A percentile compares a stretch with the other conserved stretches of the same genome.
Conservation (phyloP, 1,139 yeast species). For the Candida sp. region DNA sequence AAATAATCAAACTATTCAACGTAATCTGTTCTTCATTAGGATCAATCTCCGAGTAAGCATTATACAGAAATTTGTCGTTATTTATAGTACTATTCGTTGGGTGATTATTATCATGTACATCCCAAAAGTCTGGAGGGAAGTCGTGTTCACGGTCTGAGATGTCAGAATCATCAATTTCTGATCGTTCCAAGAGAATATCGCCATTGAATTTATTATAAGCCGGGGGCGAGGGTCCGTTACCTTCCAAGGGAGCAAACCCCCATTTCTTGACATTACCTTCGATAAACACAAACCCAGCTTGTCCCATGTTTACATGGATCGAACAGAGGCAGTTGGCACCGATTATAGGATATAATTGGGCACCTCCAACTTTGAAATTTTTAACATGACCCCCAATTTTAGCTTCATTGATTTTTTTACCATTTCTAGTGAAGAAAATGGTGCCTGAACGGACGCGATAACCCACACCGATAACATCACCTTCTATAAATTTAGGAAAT, state of each 20-base stretch:
- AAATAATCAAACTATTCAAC: constrained; percentile 31
- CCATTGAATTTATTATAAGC: constrained; percentile 52
- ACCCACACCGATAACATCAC: constrained; percentile 70
- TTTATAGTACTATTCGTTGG: constrained; percentile 13
- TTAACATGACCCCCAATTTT: constrained; percentile 68
- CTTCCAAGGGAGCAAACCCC: constrained; percentile 64
- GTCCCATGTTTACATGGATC: constrained; percentile 55
- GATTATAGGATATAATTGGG: constrained; percentile 46
- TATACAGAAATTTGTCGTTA: constrained; percentile 37
- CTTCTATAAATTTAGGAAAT: constrained; percentile 47
- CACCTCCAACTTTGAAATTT: constrained; percentile 32
- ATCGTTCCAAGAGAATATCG: constrained; percentile 52
- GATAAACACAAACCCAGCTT: constrained; percentile 54
- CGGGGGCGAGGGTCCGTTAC: constrained; percentile 63
- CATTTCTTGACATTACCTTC: constrained; percentile 62
- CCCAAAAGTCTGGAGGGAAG: constrained; percentile 59
- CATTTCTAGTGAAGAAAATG: constrained; percentile 66
- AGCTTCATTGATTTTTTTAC: constrained; percentile 64
- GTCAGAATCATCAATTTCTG: constrained; percentile 49
- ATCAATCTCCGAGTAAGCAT: constrained; percentile 32
- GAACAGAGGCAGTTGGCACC: constrained; percentile 55
- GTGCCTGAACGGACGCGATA: constrained; percentile 60
- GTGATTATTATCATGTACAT: constrained; percentile 17
- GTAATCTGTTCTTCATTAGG: constrained; percentile 42
- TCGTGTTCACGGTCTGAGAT: constrained; percentile 44